These are phyloP conservation scores for Pythium utonaiense DNA, from an alignment of 352 stramenopile species.

Conservation along the genomic window DNA sequence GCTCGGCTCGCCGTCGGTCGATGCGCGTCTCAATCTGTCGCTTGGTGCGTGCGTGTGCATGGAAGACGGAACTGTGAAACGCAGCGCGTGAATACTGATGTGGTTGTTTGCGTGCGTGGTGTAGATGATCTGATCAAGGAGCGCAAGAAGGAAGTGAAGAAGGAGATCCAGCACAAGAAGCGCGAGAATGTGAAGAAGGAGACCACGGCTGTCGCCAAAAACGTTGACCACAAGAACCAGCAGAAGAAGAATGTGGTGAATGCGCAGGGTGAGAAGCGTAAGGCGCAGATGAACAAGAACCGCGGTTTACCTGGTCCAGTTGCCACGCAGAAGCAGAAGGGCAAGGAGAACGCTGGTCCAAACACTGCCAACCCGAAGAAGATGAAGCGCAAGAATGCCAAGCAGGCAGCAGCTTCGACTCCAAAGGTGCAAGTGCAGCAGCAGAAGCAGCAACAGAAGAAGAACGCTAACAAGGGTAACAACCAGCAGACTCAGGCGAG, in stretches of 20 bases:
- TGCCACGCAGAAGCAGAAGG: constrained; percentile 1
- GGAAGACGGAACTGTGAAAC: too few relatives aligned
- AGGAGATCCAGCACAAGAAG: constrained; percentile 59
- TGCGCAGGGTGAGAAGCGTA: constrained; percentile 18
- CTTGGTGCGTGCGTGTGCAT: constrained; percentile 15
- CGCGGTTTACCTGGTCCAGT: constrained; percentile 13
- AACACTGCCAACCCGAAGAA: constrained; percentile 12
- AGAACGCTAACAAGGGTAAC: not conserved
- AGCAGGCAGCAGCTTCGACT: not conserved
- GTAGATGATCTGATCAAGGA: constrained; percentile 71
- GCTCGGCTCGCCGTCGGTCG: constrained; percentile 16
- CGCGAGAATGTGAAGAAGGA: constrained; percentile 27
- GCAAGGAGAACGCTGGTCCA: constrained; percentile 3
- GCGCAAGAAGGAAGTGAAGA: constrained; percentile 51
- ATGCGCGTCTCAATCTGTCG: constrained; percentile 22
- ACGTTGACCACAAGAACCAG: constrained; percentile 28
- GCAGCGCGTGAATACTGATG: constrained; percentile 3
- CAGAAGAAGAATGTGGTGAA: constrained; percentile 17
- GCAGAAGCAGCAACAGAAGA: not conserved
- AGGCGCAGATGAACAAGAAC: constrained; percentile 24
- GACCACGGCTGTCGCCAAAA: constrained; percentile 16
- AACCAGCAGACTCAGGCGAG: not conserved
- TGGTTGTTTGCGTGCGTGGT: not conserved
- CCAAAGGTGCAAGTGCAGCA: constrained; percentile 12
- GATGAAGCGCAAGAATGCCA: constrained; percentile 16